Percentiles rank a stretch among this genome's conserved stretches.
phyloP scores from a whole-genome alignment of 345 rosid genomes.

The Salix viminalis region DNA sequence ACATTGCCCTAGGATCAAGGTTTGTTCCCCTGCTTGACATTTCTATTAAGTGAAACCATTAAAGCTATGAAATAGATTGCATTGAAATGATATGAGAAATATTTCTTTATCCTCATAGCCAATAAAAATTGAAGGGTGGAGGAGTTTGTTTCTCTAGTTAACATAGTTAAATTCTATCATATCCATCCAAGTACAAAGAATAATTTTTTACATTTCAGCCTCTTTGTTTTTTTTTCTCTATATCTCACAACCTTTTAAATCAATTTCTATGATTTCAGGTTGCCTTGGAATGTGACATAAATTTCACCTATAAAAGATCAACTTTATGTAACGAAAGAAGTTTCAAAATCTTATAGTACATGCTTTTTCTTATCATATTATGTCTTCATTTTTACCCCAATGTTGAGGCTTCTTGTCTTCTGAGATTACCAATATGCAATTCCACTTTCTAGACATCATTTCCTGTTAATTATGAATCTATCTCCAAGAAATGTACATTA shows the following conservation, averaged over 20 bases:
- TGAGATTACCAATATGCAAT: neutral
- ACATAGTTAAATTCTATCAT: neutral
- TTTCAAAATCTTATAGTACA: constrained; percentile 26
- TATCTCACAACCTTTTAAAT: neutral
- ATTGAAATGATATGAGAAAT: neutral
- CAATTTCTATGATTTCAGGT: constrained; percentile 12
- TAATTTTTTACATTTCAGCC: neutral
- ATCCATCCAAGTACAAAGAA: neutral
- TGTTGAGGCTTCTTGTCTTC: neutral
- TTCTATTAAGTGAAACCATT: neutral
- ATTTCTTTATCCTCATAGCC: neutral
- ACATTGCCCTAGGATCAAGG: constrained; percentile 34
- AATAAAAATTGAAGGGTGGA: neutral
- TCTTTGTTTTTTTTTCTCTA: neutral
- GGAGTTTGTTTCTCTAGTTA: neutral
- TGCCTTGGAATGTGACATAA: constrained; percentile 27
- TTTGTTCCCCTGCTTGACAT: neutral
- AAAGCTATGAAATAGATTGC: neutral
- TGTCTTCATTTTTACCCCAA: neutral
- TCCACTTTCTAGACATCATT: constrained; percentile 10
- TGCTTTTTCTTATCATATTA: neutral
- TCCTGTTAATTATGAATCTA: constrained; percentile 7
- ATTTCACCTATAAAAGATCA: constrained; percentile 12
- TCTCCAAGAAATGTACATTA: constrained; percentile 28
- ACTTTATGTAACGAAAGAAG: neutral